Evolutionary conservation across 352 stramenopile genomes (phyloP).

Genomic region (Globisporangium ultimum): DNA sequence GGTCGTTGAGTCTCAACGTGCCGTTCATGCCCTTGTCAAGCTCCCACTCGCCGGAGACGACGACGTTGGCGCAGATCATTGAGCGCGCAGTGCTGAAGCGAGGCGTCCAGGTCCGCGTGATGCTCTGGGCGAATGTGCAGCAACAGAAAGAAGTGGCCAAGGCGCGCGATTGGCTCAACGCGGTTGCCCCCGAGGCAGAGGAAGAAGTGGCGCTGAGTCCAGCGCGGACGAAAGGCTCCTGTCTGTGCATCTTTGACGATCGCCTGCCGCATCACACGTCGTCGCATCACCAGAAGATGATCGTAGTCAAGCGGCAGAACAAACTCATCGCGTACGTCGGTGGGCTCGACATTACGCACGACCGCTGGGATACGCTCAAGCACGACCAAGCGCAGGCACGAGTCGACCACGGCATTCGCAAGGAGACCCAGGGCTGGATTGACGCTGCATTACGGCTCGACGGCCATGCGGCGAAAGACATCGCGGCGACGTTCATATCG

Average conservation of each 20-base stretch:
- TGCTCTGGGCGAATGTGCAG: slow-evolving; percentile 27
- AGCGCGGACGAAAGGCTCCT: not conserved
- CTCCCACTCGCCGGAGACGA: not conserved
- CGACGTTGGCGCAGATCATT: slow-evolving; percentile 13
- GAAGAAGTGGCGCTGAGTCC: not conserved
- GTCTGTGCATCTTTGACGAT: slow-evolving; percentile 59
- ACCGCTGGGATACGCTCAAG: slow-evolving; percentile 58
- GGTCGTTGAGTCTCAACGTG: slow-evolving; percentile 15
- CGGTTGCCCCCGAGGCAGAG: not conserved
- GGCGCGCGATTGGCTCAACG: slow-evolving; percentile 26
- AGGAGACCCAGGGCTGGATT: slow-evolving; percentile 50
- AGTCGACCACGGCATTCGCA: slow-evolving; percentile 33
- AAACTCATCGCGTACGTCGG: slow-evolving; percentile 46
- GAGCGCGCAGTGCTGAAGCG: slow-evolving; percentile 17
- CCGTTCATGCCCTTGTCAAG: slow-evolving; percentile 9
- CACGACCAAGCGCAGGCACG: slow-evolving; percentile 50
- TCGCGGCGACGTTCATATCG: slow-evolving; percentile 60
- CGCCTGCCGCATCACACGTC: slow-evolving; percentile 52
- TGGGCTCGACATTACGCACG: slow-evolving; percentile 48
- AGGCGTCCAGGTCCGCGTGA: slow-evolving; percentile 22
- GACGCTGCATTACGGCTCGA: slow-evolving; percentile 49
- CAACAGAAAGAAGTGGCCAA: slow-evolving; percentile 10
- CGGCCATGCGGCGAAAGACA: slow-evolving; percentile 41
- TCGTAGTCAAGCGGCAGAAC: slow-evolving; percentile 41
- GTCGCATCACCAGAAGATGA: slow-evolving; percentile 69